Percentiles rank a stretch among this genome's conserved stretches.
These are phyloP conservation scores for Globisporangium heterothallicum DNA, from an alignment of 352 stramenopile genomes.

Conservation along the genomic window DNA sequence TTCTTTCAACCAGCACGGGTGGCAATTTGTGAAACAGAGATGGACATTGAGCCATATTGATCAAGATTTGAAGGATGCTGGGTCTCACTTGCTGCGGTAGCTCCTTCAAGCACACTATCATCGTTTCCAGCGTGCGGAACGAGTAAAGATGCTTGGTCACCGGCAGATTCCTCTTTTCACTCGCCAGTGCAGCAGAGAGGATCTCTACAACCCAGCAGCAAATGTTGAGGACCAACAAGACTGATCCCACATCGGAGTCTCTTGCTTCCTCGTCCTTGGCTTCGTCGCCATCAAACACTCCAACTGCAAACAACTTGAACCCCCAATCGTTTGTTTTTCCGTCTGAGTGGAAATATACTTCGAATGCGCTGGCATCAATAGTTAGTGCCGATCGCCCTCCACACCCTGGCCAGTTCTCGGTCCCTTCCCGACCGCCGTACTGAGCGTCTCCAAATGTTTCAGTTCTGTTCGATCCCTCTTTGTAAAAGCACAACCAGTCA, in stretches of 20 bases:
- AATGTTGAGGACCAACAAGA: slow-evolving; percentile 26
- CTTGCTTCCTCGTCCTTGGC: neutral
- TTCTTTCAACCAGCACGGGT: slow-evolving; percentile 26
- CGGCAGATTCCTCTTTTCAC: neutral
- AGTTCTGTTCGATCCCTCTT: slow-evolving; percentile 34
- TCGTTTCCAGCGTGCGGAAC: slow-evolving; percentile 22
- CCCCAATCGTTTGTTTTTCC: slow-evolving; percentile 86
- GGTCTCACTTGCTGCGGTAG: slow-evolving; percentile 42
- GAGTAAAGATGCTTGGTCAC: slow-evolving; percentile 21
- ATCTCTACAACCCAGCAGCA: slow-evolving; percentile 31
- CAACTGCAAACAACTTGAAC: slow-evolving; percentile 79
- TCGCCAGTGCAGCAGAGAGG: slow-evolving; percentile 1
- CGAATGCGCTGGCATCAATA: slow-evolving; percentile 63
- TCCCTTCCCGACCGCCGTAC: slow-evolving; percentile 58
- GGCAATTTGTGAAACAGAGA: slow-evolving; percentile 33
- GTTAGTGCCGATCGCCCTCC: slow-evolving; percentile 55
- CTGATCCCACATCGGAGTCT: slow-evolving; percentile 5
- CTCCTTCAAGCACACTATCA: slow-evolving; percentile 24
- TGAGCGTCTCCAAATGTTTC: slow-evolving; percentile 46
- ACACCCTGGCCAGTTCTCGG: slow-evolving; percentile 78
- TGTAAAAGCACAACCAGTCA: slow-evolving; percentile 75
- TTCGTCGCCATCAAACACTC: slow-evolving; percentile 41
- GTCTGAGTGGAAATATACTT: slow-evolving; percentile 83
- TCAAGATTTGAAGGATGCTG: slow-evolving; percentile 33
- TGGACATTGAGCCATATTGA: slow-evolving; percentile 29